Evolutionary conservation across 1,284 basidiomycete genomes (phyloP), one percentile per base, ranked within the genome.

Genomic region (Pascua sp.): DNA sequence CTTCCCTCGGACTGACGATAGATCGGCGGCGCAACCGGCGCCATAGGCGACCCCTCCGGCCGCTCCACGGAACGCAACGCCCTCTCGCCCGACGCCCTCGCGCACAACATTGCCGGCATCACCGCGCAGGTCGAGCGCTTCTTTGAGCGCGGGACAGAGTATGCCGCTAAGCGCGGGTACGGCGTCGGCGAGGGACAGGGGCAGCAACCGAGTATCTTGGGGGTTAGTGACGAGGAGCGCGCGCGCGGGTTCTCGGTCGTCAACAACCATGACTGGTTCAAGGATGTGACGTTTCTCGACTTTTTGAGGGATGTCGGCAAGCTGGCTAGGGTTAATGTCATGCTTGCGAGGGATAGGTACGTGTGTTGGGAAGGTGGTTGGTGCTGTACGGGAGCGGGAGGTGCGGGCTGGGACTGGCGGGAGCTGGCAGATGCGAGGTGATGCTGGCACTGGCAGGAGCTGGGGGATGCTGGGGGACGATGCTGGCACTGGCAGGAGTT

Each of bases 21-120:
- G 93, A 89, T 97, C 72, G 95, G 95, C 40, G 94, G 94, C 0
- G 95, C 92, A 1, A 98, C 96, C 0, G 96, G 93, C 2, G 84
- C 88, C n/a, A 89, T 99, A 39, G 96, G 96, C 8, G 96, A 99
- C 72, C 96, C 96, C 2, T 93, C 91, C 0, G 96, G 96, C 1
- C 83, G 94, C 37, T 83, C 83, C 2, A 86, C 86, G 0, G 96
- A 97, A 73, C 85, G 96, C 15, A 84, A 86, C 54, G 81, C 86
- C 1, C 84, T 91, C 7, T 81, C 85, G 43, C 71, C 76, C 10
- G 77, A 81, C 3, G 81, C 83, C 43, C 83, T 94, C 2, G 80
- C 85, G 39, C 61, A 77, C 47, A 98, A 98, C 68, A 85, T 90
- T 42, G 60, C 68, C 1, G 80, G 80, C 9, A 86, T 99, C 52